Evolutionary conservation across 1,284 basidiomycete genomes (phyloP).

Genomic region (Mycena citricolor): DNA sequence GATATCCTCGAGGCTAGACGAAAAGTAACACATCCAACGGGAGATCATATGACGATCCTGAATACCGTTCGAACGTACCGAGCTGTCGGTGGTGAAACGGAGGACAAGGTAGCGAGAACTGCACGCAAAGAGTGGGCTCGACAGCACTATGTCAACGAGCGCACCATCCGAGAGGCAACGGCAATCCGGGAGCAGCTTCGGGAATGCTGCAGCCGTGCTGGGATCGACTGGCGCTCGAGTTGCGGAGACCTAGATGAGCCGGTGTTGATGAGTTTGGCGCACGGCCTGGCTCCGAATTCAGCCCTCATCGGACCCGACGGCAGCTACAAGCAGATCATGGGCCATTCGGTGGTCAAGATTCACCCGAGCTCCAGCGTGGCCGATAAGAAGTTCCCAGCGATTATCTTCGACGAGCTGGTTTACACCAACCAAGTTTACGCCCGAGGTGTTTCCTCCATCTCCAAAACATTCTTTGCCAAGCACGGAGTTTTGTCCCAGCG

Average conservation of each 20-base stretch:
- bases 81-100: constrained; percentile 37
- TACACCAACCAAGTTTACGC: constrained; percentile 87
- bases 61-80: constrained; percentile 69
- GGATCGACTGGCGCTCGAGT: constrained; percentile 59
- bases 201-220: constrained; percentile 60
- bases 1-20: constrained; percentile 54
- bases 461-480: constrained; percentile 40
- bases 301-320: constrained; percentile 84
- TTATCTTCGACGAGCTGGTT: constrained; percentile 88
- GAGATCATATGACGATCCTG: constrained; percentile 78
- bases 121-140: constrained; percentile 77
- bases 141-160: constrained; percentile 82
- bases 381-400: constrained; percentile 78
- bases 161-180: constrained; percentile 80
- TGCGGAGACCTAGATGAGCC: constrained; percentile 58
- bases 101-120: constrained; percentile 38
- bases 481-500: constrained; percentile 26
- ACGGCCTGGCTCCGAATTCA: constrained; percentile 79
- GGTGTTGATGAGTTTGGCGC: constrained; percentile 66
- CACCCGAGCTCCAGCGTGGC: constrained; percentile 82
- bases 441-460: constrained; percentile 80
- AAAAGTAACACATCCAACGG: constrained; percentile 72
- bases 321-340: constrained; percentile 81
- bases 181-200: constrained; percentile 83
- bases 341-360: constrained; percentile 80